Evolutionary conservation across 805 yeast species (phyloP).

Genomic region (Zygoascus ofunaensis): DNA sequence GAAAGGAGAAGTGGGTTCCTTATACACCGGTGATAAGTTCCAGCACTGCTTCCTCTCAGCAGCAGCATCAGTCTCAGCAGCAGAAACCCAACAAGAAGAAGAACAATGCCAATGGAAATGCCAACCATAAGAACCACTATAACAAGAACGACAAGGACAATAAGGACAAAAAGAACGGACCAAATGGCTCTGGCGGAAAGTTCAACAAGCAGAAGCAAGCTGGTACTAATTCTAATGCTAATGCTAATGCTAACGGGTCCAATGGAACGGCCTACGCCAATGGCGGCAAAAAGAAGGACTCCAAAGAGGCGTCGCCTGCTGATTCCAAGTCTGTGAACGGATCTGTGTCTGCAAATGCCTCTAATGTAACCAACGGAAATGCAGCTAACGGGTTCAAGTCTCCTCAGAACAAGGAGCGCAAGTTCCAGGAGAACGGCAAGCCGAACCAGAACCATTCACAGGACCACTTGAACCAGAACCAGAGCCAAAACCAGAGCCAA

Average conservation of each 20-base stretch:
- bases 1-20: conserved; percentile 69
- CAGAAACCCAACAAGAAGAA: conserved; percentile 9
- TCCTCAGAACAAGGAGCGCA: neutral
- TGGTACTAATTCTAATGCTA: too few relatives aligned
- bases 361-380: neutral
- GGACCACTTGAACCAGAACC: neutral
- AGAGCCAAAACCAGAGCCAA: neutral
- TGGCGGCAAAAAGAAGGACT: conserved; percentile 6
- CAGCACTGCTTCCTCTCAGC: neutral
- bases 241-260: neutral
- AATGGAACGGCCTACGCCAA: neutral
- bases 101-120: conserved; percentile 10
- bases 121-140: conserved; percentile 16
- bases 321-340: conserved; percentile 2
- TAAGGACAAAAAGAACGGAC: conserved; percentile 3
- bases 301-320: conserved; percentile 2
- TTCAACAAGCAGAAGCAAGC: neutral
- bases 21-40: conserved; percentile 36
- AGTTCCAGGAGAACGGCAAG: conserved; percentile 3
- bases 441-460: neutral
- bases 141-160: conserved; percentile 10
- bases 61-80: conserved; percentile 4
- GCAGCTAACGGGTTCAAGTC: neutral
- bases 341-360: too few relatives aligned
- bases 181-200: conserved; percentile 3